Evolutionary conservation across 768 basidiomycete species (phyloP).

Genomic region (Amanita polypyramis): DNA sequence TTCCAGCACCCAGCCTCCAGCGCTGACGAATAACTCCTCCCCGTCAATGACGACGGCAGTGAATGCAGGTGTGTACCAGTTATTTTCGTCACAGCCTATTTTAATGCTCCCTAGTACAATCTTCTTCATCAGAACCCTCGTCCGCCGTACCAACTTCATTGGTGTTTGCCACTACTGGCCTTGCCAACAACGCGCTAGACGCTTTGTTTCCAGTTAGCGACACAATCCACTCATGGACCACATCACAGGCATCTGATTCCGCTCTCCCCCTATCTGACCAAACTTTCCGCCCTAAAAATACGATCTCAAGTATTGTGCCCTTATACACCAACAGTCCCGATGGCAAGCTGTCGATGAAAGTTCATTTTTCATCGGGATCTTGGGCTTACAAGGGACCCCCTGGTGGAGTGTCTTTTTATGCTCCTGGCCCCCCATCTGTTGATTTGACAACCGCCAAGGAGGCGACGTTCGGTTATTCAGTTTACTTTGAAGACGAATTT

Average conservation of each 20-base stretch:
- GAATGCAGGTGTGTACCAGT: no score
- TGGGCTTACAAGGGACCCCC: conserved; percentile 38
- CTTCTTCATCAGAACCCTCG: no score
- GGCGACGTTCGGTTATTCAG: conserved; percentile 50
- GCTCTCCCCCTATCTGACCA: conserved; percentile 31
- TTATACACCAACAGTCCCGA: conserved; percentile 35
- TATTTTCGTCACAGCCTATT: no score
- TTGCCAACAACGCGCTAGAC: not conserved
- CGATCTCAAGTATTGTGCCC: conserved; percentile 27
- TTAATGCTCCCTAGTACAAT: no score
- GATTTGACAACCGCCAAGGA: conserved; percentile 55
- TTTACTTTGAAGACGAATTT: conserved; percentile 54
- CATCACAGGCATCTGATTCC: conserved; percentile 22
- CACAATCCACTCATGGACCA: conserved; percentile 34
- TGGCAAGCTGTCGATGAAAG: conserved; percentile 41
- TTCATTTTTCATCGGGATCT: conserved; percentile 46
- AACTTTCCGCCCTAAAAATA: conserved; percentile 32
- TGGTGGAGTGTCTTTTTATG: conserved; percentile 67
- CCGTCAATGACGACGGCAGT: no score
- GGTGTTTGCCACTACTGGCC: no score
- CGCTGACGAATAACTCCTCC: no score
- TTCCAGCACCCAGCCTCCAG: no score
- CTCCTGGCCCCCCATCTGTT: conserved; percentile 41
- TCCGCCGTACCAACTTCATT: no score
- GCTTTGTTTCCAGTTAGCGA: conserved; percentile 33